Evolutionary conservation across 2,329 filamentous ascomycete genomes (phyloP), one percentile per base, ranked within the genome.

Genomic region (Pestalotiopsis sp.): DNA sequence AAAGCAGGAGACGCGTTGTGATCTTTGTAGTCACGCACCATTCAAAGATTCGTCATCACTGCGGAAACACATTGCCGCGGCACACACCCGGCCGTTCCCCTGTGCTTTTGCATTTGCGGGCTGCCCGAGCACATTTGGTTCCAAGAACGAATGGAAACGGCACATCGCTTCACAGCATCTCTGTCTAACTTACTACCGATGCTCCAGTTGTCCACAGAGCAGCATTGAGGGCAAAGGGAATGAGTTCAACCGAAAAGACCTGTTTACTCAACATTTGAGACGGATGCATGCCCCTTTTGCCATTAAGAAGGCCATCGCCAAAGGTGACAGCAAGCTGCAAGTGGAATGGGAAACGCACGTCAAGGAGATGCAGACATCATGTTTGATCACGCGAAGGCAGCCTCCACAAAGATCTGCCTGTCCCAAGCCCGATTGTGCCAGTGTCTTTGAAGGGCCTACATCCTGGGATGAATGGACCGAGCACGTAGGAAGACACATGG

Each of bases 121-220:
- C 20, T 99, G 95, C 79, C 83, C 81, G 0, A 94, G 93, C 73
- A 93, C 90, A 0, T 98, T 98, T 78, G 91, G 91, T 1, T 95
- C 93, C 17, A 98, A 98, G 81, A 98, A 98, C 76, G 95, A 98
- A 79, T 99, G 95, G 95, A 98, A 98, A 80, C 89, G 95, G 3
- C 96, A 99, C 76, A 93, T 98, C 76, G 88, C 90, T 17, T 97
- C 94, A 0, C 94, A 98, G 74, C 96, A 99, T 80, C 87, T 99
- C 25, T 91, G 89, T 72, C 77, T 91, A 20, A 86, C 87, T 63
- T 91, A 87, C 72, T 91, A 91, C 73, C 85, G 89, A 23, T 91
- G 89, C 71, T 91, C 89, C 0, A 82, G 86, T 2, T 91, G 89
- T 69, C 86, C 88, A 0, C 81, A 82, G 70, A 82, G 77, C 68